phyloP scores from a whole-genome alignment of 306 rosid genomes.

The Ormosia emarginata region DNA sequence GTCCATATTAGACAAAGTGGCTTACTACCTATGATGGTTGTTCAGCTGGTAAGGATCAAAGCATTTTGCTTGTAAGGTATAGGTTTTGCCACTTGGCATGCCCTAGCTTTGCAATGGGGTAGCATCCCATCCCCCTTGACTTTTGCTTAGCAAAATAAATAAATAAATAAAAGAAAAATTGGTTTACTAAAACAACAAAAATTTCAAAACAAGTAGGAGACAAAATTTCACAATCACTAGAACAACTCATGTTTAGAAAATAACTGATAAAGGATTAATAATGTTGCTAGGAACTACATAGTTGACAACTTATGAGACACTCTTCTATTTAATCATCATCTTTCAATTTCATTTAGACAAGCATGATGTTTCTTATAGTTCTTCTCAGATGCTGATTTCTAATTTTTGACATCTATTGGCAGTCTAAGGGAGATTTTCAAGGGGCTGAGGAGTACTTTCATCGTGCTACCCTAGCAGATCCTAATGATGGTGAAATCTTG shows the following conservation, averaged over 20 bases:
- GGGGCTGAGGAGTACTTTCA: conserved; percentile 76
- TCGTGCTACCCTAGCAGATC: conserved; percentile 64
- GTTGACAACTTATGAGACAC: background rate
- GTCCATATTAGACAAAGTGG: background rate
- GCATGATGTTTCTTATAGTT: background rate
- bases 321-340: background rate
- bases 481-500: conserved; percentile 65
- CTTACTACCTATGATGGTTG: background rate
- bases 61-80: background rate
- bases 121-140: background rate
- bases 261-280: too few species aligned
- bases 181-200: background rate
- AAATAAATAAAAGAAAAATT: background rate
- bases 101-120: background rate
- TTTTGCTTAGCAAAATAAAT: background rate
- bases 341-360: background rate
- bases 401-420: conserved; percentile 23
- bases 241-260: too few species aligned
- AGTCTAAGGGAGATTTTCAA: conserved; percentile 72
- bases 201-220: background rate
- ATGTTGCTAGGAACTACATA: background rate
- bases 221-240: background rate
- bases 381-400: conserved; percentile 5
- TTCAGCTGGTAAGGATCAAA: background rate
- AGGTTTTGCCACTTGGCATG: background rate